phyloP scores from a whole-genome alignment of 371 early-diverging fungal genomes.

The Mortierella sp. region DNA sequence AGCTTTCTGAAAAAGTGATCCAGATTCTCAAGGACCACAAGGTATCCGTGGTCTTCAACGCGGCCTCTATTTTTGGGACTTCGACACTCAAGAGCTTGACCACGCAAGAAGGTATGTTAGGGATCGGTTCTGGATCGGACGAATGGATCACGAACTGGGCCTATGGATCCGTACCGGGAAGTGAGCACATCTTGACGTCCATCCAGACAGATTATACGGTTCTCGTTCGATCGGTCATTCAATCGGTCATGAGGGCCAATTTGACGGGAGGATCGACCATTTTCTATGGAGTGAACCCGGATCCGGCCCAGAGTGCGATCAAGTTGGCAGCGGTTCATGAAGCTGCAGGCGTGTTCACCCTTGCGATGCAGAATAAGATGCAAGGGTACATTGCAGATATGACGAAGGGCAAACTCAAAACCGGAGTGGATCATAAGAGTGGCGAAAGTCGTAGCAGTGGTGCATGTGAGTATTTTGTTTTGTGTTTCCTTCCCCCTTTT shows the following conservation, averaged over 20 bases:
- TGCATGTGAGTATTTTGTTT: constrained; percentile 8
- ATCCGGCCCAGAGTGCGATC: constrained; percentile 32
- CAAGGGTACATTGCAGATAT: constrained; percentile 39
- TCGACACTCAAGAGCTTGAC: constrained; percentile 46
- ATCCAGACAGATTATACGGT: constrained; percentile 46
- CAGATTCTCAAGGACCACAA: constrained; percentile 20
- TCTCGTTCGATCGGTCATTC: constrained; percentile 31
- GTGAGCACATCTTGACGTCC: constrained; percentile 44
- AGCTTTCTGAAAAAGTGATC: constrained; percentile 4
- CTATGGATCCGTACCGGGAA: constrained; percentile 49
- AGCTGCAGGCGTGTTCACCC: constrained; percentile 33
- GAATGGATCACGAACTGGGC: constrained; percentile 57
- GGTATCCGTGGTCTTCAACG: constrained; percentile 50
- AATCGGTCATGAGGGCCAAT: constrained; percentile 31
- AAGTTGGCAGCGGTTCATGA: constrained; percentile 51
- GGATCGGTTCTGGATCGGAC: constrained; percentile 48
- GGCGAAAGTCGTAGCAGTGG: constrained; percentile 42
- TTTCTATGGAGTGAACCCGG: constrained; percentile 32
- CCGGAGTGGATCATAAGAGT: constrained; percentile 49
- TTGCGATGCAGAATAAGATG: constrained; percentile 39
- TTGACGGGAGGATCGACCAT: constrained; percentile 35
- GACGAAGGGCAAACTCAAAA: constrained; percentile 43
- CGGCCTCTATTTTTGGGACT: constrained; percentile 49
- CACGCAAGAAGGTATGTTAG: constrained; percentile 35
- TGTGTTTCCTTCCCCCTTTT: not conserved